Evolutionary conservation across 164 flowering plant species (phyloP).

Genomic region (Akebia trifoliata): DNA sequence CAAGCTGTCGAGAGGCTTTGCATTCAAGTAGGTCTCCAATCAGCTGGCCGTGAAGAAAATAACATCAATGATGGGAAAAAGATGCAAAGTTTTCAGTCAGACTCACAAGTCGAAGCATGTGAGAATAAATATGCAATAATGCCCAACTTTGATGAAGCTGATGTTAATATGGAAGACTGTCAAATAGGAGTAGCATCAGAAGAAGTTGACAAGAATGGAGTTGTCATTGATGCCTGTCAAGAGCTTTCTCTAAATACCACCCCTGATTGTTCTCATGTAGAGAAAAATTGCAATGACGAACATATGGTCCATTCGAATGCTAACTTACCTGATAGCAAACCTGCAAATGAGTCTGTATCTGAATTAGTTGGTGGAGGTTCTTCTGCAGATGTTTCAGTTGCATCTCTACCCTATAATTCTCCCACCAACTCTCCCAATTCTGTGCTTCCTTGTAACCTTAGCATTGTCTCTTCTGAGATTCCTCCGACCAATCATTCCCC

Average conservation of each 20-base stretch:
- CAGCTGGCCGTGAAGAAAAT: constrained; percentile 14
- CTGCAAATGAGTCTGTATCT: constrained; percentile 11
- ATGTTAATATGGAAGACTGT: constrained; percentile 63
- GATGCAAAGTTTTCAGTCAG: constrained; percentile 9
- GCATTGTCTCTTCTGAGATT: constrained; percentile 34
- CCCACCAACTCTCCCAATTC: constrained; percentile 16
- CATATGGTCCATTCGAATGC: not conserved
- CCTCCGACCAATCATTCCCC: constrained; percentile 65
- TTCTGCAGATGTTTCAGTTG: constrained; percentile 13
- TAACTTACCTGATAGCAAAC: constrained; percentile 15
- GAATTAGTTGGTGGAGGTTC: constrained; percentile 14
- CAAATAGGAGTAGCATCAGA: constrained; percentile 27
- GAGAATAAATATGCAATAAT: not conserved
- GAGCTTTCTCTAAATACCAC: constrained; percentile 12
- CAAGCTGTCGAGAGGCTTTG: constrained; percentile 59
- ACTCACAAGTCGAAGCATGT: constrained; percentile 10
- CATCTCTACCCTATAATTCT: constrained; percentile 17
- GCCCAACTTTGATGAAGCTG: constrained; percentile 22
- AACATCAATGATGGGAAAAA: constrained; percentile 7
- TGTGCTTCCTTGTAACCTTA: constrained; percentile 31
- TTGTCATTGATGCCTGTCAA: constrained; percentile 11
- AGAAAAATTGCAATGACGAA: not conserved
- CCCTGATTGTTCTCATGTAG: constrained; percentile 8
- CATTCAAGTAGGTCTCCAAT: constrained; percentile 31
- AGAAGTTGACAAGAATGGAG: constrained; percentile 23